Base-by-base conservation (phyloP, 345 rosid species). In the Eucalyptus shirleyi region DNA sequence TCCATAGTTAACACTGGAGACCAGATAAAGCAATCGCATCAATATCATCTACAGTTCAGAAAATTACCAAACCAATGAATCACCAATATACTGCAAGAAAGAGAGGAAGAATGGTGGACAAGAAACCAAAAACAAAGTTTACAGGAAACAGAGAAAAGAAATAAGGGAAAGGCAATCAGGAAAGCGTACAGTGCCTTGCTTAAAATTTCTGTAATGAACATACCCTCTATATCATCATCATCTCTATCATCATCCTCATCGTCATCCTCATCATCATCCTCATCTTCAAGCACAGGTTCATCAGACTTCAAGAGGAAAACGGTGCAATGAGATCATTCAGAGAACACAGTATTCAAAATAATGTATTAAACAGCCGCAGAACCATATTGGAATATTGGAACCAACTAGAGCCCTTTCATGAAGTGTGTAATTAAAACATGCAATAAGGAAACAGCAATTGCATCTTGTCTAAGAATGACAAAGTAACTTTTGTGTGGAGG, bases 171-270 rank as follows among this genome's bases (percentile, higher is more conserved):
- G 24, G 17, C 9, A 77, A 19, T 37, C 82, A 72, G 45, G 45
- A 30, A 62, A n/a, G 21, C 5, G 19, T 15, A 65, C 77, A 65
- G 4, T 65, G 40, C 30, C 42, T 77, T 40, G 47, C 85, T 77
- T 37, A 40, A 77, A 42, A 77, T 77, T 37, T 40, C 85, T 12
- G 30, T 34, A 32, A 28, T 37, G 28, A 72, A 86, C 86, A 72
- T 69, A 94, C 95, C 96, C 65, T 95, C 97, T 32, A 85, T 94
- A 6, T 94, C 96, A 50, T 93, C 96, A 0, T 94, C 96, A 50
- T 95, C 96, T 65, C 93, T 91, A 32, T 95, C 97, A 1, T 96
- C 96, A 8, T 94, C 96, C 1, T 96, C 96, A 23, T 95, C 96
- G 2, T 96, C 98, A 5, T 94, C 96, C 1, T 96, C 97, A 24